A percentile compares a stretch with the other conserved stretches of the same genome.
These are phyloP conservation scores for Alternaria hordeiaustralica DNA, from an alignment of 2,329 filamentous ascomycete species.

Conservation along the genomic window DNA sequence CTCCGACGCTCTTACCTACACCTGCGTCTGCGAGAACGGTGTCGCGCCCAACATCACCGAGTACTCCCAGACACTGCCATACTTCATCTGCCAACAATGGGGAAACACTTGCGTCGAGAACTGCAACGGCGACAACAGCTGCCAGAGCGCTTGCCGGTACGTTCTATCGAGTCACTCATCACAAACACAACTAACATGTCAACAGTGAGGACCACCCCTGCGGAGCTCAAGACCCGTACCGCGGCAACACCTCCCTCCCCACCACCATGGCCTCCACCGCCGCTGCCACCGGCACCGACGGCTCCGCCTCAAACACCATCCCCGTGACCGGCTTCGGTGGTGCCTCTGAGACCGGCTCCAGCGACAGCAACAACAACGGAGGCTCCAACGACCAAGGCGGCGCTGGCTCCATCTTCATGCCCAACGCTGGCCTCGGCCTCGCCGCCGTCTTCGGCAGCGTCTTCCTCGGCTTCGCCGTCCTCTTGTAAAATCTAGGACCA, in stretches of 20 bases:
- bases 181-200: constrained; percentile 4
- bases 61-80: constrained; percentile 80
- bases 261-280: constrained; percentile 54
- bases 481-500: constrained; percentile 35
- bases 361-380: constrained; percentile 22
- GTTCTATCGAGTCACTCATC: background rate
- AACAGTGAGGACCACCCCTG: constrained; percentile 68
- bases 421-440: constrained; percentile 64
- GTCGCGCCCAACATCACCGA: constrained; percentile 74
- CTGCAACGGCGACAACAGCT: constrained; percentile 66
- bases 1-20: constrained; percentile 67
- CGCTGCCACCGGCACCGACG: constrained; percentile 37
- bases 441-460: constrained; percentile 61
- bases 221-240: constrained; percentile 70
- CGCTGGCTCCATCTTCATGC: constrained; percentile 54
- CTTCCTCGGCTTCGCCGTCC: constrained; percentile 62
- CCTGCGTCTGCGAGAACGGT: constrained; percentile 73
- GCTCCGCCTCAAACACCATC: constrained; percentile 35
- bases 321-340: constrained; percentile 44
- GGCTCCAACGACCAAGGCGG: constrained; percentile 28
- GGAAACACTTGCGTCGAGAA: constrained; percentile 69
- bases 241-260: constrained; percentile 63
- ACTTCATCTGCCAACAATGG: constrained; percentile 76
- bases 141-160: constrained; percentile 64
- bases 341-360: constrained; percentile 18